Base-by-base conservation (phyloP, 805 yeast species). In the Jamesozyma spencerorum region DNA sequence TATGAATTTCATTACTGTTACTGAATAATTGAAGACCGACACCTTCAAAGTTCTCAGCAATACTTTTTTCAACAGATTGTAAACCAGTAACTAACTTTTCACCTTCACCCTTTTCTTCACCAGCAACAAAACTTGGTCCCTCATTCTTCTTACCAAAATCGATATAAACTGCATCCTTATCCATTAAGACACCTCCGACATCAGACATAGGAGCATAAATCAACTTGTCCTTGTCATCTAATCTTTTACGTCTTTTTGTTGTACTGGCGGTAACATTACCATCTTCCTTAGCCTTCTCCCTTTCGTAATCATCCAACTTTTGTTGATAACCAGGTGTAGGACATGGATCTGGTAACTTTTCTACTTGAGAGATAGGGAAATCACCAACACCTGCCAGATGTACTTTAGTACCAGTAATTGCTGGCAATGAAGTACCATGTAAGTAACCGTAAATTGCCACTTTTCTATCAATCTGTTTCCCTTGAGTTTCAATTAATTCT, bases 151-250 rank as follows among this genome's bases (percentile, higher is more conserved):
- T 57, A 28, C 71, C 70, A 33, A 67, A 64, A 47, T 68, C 97
- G 45, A 92, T 85, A 54, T 88, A 92, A 2, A 92, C 98, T 7
- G 98, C 96, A 67, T 92, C 99, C 58, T 83, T 88, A 65, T 92
- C 99, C 46, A 92, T 86, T 49, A 92, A 69, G 29, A 92, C 94
- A 60, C 99, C 99, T 42, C 97, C 97, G n/a, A 92, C 96, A 63
- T 92, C 97, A 36, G 97, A 85, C 99, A 92, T 92, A 37, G 99
- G 99, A 0, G 98, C 99, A 62, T 94, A 92, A 2, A 92, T 86
- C 49, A 86, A 77, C 60, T 88, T 92, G 58, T 86, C 94, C 52
- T 81, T 85, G 56, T 92, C 98, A 49, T 92, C 97, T 40, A 92
- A 74, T 57, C 97, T 75, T 59, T 86, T 85, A 55, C 97, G 74